Base-by-base conservation (phyloP, 2,329 filamentous ascomycete genomes). In the Fusarium camptoceras region DNA sequence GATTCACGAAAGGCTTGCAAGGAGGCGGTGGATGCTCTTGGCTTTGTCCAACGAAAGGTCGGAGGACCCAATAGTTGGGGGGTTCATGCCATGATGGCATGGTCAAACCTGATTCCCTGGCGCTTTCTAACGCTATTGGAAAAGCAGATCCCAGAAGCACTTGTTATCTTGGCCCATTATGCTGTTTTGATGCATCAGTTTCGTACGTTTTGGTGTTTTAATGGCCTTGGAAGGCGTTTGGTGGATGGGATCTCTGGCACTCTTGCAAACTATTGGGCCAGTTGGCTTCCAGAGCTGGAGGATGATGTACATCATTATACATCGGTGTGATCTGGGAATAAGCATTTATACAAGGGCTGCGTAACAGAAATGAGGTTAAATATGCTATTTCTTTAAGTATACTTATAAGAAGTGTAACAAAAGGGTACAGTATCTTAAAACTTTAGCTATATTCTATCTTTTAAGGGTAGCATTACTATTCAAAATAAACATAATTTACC, bases 101-200 rank as follows among this genome's bases (percentile, higher is more conserved):
- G 62, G 62, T 57, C 31, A 10, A 56, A 55, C 22, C 24, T 41
- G 6, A 47, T 49, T 8, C 56, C 31, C 8, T 47, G 20, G 31
- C 61, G n/a, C 6, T 69, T 55, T 24, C 16, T 70, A 3, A 53
- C 46, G 2, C 41, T 56, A 1, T n/a, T 70, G 8, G 51, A 64
- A 3, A 60, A 69, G 15, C 50, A 55, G 5, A 60, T 43, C 1
- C 68, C 66, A 0, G 68, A 70, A 16, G 62, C 66, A 7, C 41
- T 70, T 1, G 66, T 70, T 1, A 60, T 70, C n/a, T 25, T 70
- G 14, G 55, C 68, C 0, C 51, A 64, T 9, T 64, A 64, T 11
- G 53, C 59, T 1, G 42, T 58, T 16, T 22, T 66, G 2, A 11
- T 66, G 18, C 46, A 64, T 28, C 59, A 34, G 4, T 58, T 57